Conservation (phyloP, 129 eudicot genomes). For the Ambrosia artemisiifolia region DNA sequence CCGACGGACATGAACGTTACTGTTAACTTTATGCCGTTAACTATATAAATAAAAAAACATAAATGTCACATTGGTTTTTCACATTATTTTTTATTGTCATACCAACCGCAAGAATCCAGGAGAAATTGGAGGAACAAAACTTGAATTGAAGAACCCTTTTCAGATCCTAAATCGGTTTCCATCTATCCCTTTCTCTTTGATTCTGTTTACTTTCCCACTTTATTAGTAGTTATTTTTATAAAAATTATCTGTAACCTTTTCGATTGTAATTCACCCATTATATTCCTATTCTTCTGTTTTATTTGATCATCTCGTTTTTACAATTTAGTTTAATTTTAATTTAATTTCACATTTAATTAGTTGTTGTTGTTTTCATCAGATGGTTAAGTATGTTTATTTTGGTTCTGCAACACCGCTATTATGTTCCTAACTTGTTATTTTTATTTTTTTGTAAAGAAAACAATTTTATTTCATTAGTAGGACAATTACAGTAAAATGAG, state of each 20-base stretch:
- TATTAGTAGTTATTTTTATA: neutral
- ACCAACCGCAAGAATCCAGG: conserved; percentile 15
- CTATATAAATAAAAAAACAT: neutral
- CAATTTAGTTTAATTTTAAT: too few species aligned
- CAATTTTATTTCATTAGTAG: too few species aligned
- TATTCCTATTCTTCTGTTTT: neutral
- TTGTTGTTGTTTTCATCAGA: neutral
- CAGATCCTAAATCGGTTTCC: conserved; percentile 18
- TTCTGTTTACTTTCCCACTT: neutral
- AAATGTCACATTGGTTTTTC: neutral
- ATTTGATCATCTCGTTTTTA: neutral
- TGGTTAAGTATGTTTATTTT: neutral
- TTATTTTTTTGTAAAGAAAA: too few species aligned
- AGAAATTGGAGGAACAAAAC: conserved; percentile 19
- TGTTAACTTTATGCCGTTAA: too few species aligned
- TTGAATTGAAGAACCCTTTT: conserved; percentile 12
- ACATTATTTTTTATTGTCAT: neutral
- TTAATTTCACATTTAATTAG: too few species aligned
- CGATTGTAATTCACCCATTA: neutral
- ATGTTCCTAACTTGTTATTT: neutral
- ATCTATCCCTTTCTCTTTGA: neutral
- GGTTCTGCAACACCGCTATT: neutral
- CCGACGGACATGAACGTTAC: too few species aligned
- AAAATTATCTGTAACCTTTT: neutral
- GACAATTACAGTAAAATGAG: too few species aligned